Evolutionary conservation across 495 filamentous ascomycete genomes (phyloP).

Genomic region (Pseudevernia furfuracea): DNA sequence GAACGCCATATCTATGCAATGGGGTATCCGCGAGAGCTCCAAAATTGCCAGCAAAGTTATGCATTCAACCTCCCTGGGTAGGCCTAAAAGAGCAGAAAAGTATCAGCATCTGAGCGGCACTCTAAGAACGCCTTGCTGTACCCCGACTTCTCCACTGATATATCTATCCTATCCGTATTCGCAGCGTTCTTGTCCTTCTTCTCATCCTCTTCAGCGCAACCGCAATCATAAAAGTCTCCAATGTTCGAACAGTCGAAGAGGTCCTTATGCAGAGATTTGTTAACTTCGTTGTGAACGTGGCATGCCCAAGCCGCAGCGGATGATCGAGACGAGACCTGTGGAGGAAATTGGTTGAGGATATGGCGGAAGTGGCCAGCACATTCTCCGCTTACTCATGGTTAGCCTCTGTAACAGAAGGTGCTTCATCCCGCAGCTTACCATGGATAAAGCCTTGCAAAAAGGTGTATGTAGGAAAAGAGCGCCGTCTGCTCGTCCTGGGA

Average conservation of each 20-base stretch:
- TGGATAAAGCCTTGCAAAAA: conserved; percentile 89
- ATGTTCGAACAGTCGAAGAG: conserved; percentile 84
- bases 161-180: conserved; percentile 13
- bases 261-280: conserved; percentile 72
- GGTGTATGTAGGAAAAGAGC: conserved; percentile 73
- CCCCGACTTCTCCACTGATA: conserved; percentile 20
- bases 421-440: conserved; percentile 46
- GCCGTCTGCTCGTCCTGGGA: conserved; percentile 75
- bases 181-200: conserved; percentile 23
- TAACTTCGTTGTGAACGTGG: conserved; percentile 91
- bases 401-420: too few species aligned
- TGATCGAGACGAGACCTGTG: conserved; percentile 77
- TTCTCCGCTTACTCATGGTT: conserved; percentile 84
- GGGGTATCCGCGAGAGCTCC: not conserved
- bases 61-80: not conserved
- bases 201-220: conserved; percentile 56
- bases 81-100: not conserved
- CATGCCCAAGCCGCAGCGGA: conserved; percentile 88
- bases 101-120: not conserved
- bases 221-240: conserved; percentile 91
- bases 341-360: conserved; percentile 75
- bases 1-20: not conserved
- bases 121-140: not conserved
- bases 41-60: not conserved
- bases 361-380: conserved; percentile 86